Conservation (phyloP, 768 basidiomycete species). For the Podaxis carcinomalis region DNA sequence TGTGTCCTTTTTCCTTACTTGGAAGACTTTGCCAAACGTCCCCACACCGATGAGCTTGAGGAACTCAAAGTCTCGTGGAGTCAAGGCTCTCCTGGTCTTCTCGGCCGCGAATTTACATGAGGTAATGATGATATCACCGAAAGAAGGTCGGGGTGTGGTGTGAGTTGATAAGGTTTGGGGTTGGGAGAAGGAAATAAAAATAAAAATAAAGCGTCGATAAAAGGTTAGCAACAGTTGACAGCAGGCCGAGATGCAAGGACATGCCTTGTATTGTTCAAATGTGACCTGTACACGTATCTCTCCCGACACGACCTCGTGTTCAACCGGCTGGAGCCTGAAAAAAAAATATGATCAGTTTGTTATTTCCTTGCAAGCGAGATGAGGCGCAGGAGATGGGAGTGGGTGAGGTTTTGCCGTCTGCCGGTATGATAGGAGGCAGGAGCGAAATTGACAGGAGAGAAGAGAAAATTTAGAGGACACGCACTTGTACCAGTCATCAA, state of each 20-base stretch:
- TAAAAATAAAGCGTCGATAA: background rate
- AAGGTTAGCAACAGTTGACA: background rate
- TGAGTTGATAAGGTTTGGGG: background rate
- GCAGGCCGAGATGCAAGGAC: slow-evolving; percentile 22
- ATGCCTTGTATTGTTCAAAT: slow-evolving; percentile 86
- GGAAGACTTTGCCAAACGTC: slow-evolving; percentile 98
- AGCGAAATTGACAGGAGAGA: background rate
- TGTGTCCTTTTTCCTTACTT: slow-evolving; percentile 97
- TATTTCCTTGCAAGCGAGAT: background rate
- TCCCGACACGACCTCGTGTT: slow-evolving; percentile 81
- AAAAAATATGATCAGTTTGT: background rate
- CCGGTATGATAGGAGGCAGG: slow-evolving; percentile 8
- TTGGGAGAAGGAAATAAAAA: background rate
- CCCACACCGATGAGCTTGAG: slow-evolving; percentile 98
- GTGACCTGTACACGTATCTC: slow-evolving; percentile 95
- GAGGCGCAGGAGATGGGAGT: background rate
- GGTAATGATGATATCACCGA: slow-evolving; percentile 9
- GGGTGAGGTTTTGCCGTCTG: background rate
- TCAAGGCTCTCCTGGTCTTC: slow-evolving; percentile 81
- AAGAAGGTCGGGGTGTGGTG: background rate
- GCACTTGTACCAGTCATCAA: slow-evolving; percentile 97
- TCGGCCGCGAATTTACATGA: slow-evolving; percentile 13
- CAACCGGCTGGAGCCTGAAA: slow-evolving; percentile 66
- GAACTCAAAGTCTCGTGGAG: slow-evolving; percentile 97
- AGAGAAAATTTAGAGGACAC: slow-evolving; percentile 28